Evolutionary conservation across 192 early-diverging fungal species (phyloP), one percentile per base, ranked within the genome.

Genomic region (Allomyces macrogynus): DNA sequence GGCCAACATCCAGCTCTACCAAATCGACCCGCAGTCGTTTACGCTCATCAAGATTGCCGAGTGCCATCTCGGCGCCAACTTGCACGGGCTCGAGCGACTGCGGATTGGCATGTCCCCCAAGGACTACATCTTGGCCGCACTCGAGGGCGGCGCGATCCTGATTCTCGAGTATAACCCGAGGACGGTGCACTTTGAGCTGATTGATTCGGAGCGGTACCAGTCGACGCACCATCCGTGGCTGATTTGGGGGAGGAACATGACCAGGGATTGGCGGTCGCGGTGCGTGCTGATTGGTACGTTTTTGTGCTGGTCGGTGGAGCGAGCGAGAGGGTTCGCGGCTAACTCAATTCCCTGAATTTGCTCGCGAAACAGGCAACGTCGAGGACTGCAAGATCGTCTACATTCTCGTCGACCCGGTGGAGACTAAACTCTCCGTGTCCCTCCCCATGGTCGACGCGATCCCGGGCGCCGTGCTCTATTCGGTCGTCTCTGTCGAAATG

Each of bases 1-100:
- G 16, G 20, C 16, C 49, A 14, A 57, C 49, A 57, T 57, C 20
- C 49, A 57, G 49, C 49, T 57, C 16, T 57, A 57, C 49, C 49
- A 57, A 57, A 57, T 57, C 49, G 49, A 57, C 49, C 49, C 49
- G 49, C 16, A 14, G 20, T 57, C 49, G 49, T 57, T 57, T n/a
- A 57, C 49, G 49, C 49, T 57, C 49, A 57, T 57, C 49, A 57
- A 57, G 20, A 57, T 57, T n/a, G 49, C 49, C 49, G 49, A 57
- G 49, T 57, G 49, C 49, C 12, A 57, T n/a, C 49, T 57, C 20
- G 49, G 49, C 16, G 49, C 49, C 9, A n/a, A 57, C 3, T 14
- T 57, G 16, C 49, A n/a, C 49, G 49, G 49, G 16, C 49, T 57
- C 49, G 49, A 57, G 49, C 49, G 49, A 0, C 16, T 57, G 12